A percentile compares a stretch with the other conserved stretches of the same genome.
Conservation (phyloP, 352 stramenopile genomes). For the Globisporangium canariense region DNA sequence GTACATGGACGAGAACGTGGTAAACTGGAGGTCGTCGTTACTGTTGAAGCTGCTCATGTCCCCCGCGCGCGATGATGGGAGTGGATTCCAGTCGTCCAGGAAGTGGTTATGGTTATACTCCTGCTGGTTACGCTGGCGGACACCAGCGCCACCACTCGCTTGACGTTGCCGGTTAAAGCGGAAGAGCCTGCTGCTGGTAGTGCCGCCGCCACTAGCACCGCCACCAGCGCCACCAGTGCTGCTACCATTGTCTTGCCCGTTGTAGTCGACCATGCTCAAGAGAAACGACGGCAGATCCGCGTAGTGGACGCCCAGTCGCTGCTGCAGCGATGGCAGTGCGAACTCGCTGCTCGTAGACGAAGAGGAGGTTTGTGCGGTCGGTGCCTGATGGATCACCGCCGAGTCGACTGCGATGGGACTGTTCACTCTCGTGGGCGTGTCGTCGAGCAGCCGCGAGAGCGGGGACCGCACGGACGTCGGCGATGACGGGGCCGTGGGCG, state of each 20-base stretch:
- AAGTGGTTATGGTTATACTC: conserved; percentile 11
- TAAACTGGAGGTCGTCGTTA: conserved; percentile 7
- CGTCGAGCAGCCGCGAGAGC: background rate
- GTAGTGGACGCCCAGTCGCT: background rate
- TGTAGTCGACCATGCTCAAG: conserved; percentile 13
- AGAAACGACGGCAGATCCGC: conserved; percentile 6
- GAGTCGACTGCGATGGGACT: background rate
- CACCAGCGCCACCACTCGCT: background rate
- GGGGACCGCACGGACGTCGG: background rate
- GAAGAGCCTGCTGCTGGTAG: background rate
- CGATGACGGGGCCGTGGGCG: background rate
- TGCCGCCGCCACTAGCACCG: background rate
- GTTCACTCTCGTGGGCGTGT: background rate
- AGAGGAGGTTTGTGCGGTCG: background rate
- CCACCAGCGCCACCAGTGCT: background rate
- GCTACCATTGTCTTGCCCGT: background rate
- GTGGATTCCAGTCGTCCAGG: conserved; percentile 7
- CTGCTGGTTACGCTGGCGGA: conserved; percentile 5
- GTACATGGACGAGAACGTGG: conserved; percentile 7
- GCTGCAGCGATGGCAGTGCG: conserved; percentile 5
- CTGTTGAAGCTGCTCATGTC: conserved; percentile 1
- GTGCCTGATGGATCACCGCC: background rate
- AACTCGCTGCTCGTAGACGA: background rate
- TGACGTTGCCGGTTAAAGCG: background rate
- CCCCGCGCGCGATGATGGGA: conserved; percentile 6